These are phyloP conservation scores for Tardiomyces blankii DNA, from an alignment of 1,139 yeast species.

Conservation along the genomic window DNA sequence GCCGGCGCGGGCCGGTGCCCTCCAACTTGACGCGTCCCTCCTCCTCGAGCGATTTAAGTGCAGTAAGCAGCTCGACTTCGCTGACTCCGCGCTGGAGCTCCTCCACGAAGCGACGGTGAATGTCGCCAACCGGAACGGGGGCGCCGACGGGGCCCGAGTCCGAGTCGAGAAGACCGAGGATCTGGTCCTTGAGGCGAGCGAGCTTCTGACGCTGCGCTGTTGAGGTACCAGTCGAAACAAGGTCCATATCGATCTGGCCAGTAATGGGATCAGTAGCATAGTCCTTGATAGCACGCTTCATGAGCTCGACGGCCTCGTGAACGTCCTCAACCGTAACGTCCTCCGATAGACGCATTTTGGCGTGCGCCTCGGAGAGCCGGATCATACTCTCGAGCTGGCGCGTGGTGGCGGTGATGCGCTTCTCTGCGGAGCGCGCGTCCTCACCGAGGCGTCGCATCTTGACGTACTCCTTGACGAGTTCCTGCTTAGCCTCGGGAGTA, in stretches of 20 bases:
- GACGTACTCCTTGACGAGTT: conserved; percentile 81
- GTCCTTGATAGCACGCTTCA: conserved; percentile 88
- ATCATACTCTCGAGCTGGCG: conserved; percentile 95
- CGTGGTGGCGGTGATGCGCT: conserved; percentile 94
- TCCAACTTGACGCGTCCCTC: conserved; percentile 55
- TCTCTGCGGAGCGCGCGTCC: conserved; percentile 75
- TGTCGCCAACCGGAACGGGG: background rate
- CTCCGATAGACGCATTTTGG: conserved; percentile 78
- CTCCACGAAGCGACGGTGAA: conserved; percentile 43
- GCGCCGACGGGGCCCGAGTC: background rate
- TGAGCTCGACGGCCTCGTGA: conserved; percentile 86
- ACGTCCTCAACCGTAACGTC: conserved; percentile 73
- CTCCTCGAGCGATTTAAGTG: conserved; percentile 37
- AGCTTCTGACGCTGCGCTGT: conserved; percentile 73
- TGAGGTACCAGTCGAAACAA: conserved; percentile 93
- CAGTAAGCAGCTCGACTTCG: conserved; percentile 49
- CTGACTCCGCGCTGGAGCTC: conserved; percentile 52
- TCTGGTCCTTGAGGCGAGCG: conserved; percentile 59
- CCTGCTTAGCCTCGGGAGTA: conserved; percentile 71
- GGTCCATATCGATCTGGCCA: conserved; percentile 94
- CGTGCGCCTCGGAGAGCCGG: conserved; percentile 91
- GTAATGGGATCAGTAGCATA: conserved; percentile 97
- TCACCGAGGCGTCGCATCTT: conserved; percentile 93
- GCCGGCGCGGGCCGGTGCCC: conserved; percentile 53
- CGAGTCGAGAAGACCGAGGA: conserved; percentile 19